Base-by-base conservation (phyloP, 1,139 yeast genomes). In the Geotrichum bryndzae region DNA sequence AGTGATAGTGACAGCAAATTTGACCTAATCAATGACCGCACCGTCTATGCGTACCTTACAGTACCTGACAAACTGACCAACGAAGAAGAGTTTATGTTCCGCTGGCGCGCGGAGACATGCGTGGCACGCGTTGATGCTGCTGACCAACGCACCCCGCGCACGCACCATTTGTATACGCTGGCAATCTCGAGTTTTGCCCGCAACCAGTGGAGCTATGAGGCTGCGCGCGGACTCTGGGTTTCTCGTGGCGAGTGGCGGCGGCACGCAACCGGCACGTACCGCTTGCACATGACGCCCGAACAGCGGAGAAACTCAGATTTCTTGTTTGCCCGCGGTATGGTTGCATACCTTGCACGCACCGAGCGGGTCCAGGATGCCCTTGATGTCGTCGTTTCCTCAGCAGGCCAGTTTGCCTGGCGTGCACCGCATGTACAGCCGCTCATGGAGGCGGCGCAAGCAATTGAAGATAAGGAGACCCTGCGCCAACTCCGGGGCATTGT, bases 171-270 rank as follows among this genome's bases (percentile, higher is more conserved):
- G 6, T 90, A 89, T 69, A 81, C 81, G 48, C 78, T 87, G 23
- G 85, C 89, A 4, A 76, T 91, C 67, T 81, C 82, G 57, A 90
- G 91, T 0, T 88, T 91, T 2, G 82, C 83, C 4, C 77, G 78
- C 57, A 82, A 82, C 68, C 76, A 78, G 33, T 79, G 85, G 64
- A 27, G 55, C 64, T 74, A 80, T 57, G 78, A 77, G 0, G 82
- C 87, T 70, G 91, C 92, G 2, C 84, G 84, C 62, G 73, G 75
- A 48, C 78, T 88, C 1, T 90, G 97, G 96, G 73, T 76, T 1
- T 96, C 88, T 70, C 81, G 97, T 69, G 97, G 97, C 1, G 67
- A 73, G 51, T 90, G 80, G 75, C 79, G 97, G 57, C 84, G 84
- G 64, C 79, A 89, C 0, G 56, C 64, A 0, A 66, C 45, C 8